Base-by-base conservation (phyloP, 2,329 filamentous ascomycete species). In the Magnaporthiopsis incrustans region DNA sequence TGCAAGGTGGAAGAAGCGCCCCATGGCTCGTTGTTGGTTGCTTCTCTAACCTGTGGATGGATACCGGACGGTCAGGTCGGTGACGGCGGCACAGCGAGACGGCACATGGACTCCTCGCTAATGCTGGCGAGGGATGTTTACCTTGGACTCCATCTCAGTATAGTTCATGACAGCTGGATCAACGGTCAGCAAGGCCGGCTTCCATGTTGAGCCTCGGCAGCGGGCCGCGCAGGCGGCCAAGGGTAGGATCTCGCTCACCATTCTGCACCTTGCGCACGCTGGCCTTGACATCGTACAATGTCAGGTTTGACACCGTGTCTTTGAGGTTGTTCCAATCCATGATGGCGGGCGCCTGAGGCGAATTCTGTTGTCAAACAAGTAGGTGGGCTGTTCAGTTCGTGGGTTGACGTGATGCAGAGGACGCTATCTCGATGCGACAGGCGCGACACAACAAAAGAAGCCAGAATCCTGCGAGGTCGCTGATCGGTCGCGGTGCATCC, bases 21-120 rank as follows among this genome's bases (percentile, higher is more conserved):
- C 95, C 95, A 99, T 65, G 95, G 95, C 77, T 99, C 95, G 76
- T 98, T 98, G 79, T 99, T 99, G 53, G 95, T 99, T 35, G 95
- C 95, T 82, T 99, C 95, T 77, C 95, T 90, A 69, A 98, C 92
- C 89, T 95, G 70, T 60, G 66, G 64, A 66, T 64, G 64, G 64
- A 67, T n/a, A 60, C 61, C 58, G 2, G 8, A 53, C 27, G 56
- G 64, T 64, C 38, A 63, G 33, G 57, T 63, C 27, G 56, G 63
- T n/a, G 35, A 57, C 35, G 62, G 57, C 57, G 38, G 63, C 61
- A 58, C 50, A 12, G 12, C 65, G 60, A 63, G 56, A 6, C 56
- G 60, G 71, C 30, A 59, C 12, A 3, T 14, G 8, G 0, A 32
- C 14, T n/a, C 50, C 26, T 5, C 14, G 2, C 5, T 12, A 12